Conservation (phyloP, 1,284 basidiomycete genomes). For the Apiotrichum sp. region DNA sequence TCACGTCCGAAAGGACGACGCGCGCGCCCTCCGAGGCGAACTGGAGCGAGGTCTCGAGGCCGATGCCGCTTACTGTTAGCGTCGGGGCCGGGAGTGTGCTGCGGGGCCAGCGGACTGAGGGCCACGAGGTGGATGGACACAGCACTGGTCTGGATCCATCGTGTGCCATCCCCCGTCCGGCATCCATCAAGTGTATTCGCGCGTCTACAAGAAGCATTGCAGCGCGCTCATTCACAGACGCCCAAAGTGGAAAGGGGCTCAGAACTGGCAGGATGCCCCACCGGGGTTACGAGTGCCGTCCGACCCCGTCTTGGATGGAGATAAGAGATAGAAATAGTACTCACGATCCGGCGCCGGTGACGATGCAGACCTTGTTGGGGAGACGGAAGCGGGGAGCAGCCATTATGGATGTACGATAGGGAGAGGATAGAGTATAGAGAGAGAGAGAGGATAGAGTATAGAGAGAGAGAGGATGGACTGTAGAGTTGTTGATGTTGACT, state of each 20-base stretch:
- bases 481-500: background rate
- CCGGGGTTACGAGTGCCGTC: too few species aligned
- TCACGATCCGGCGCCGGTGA: constrained; percentile 49
- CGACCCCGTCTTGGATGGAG: too few species aligned
- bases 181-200: too few species aligned
- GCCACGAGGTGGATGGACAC: too few species aligned
- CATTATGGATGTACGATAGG: constrained; percentile 4
- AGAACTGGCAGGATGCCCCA: too few species aligned
- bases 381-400: constrained; percentile 34
- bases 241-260: too few species aligned
- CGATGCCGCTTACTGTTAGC: constrained; percentile 60
- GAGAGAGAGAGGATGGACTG: background rate
- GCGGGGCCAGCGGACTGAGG: too few species aligned
- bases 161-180: too few species aligned
- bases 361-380: constrained; percentile 43
- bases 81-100: background rate
- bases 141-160: too few species aligned
- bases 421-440: background rate
- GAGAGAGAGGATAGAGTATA: background rate
- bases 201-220: too few species aligned
- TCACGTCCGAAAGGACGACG: constrained; percentile 82
- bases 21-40: constrained; percentile 88
- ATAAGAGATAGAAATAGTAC: constrained; percentile 11
- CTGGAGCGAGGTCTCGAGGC: constrained; percentile 82
- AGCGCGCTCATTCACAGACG: too few species aligned